phyloP scores from a whole-genome alignment of 2,329 filamentous ascomycete genomes.

The Xylariaceae sp. region DNA sequence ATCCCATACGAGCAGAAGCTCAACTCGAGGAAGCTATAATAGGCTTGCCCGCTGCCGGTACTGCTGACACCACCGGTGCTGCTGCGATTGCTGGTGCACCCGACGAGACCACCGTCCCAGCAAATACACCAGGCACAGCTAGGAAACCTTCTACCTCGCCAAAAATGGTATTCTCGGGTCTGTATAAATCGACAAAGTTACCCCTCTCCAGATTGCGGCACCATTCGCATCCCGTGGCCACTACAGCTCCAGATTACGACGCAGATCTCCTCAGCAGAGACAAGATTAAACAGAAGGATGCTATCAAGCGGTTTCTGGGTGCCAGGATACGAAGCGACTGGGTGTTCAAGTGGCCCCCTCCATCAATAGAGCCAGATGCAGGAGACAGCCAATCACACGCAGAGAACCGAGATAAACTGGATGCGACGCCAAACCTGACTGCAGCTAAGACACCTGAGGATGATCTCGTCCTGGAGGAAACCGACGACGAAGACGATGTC shows the following conservation, averaged over 20 bases:
- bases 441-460: conserved; percentile 13
- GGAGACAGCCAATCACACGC: neutral
- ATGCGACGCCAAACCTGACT: conserved; percentile 4
- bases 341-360: conserved; percentile 59
- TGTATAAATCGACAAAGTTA: conserved; percentile 59
- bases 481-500: conserved; percentile 44
- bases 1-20: conserved; percentile 32
- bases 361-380: conserved; percentile 11
- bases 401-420: neutral
- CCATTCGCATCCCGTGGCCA: conserved; percentile 35
- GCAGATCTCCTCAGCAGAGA: conserved; percentile 64
- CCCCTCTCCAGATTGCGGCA: conserved; percentile 56
- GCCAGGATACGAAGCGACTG: conserved; percentile 62
- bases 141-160: conserved; percentile 25
- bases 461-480: conserved; percentile 8
- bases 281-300: conserved; percentile 65
- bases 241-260: conserved; percentile 53
- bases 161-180: conserved; percentile 62
- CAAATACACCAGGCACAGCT: conserved; percentile 14
- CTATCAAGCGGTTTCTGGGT: conserved; percentile 58
- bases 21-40: conserved; percentile 30
- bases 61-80: conserved; percentile 1
- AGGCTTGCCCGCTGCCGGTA: conserved; percentile 21
- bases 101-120: conserved; percentile 8
- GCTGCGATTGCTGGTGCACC: conserved; percentile 1